Conservation (phyloP, 768 basidiomycete species). For the Amanita pseudoporphyria region DNA sequence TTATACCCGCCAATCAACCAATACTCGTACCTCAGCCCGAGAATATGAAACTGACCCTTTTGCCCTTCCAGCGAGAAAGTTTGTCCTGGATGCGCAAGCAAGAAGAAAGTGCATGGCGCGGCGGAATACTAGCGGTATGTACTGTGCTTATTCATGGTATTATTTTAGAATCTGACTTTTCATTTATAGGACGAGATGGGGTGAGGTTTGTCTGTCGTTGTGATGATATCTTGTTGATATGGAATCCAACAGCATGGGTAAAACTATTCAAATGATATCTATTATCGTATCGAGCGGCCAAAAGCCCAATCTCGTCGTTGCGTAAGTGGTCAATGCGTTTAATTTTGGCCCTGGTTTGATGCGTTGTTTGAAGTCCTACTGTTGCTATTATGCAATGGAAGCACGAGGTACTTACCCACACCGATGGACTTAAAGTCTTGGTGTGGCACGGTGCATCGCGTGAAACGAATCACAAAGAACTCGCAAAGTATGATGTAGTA, state of each 20-base stretch:
- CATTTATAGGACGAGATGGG: conserved; percentile 80
- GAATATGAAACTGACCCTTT: conserved; percentile 73
- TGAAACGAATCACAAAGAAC: conserved; percentile 51
- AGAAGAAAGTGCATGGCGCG: conserved; percentile 78
- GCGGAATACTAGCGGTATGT: conserved; percentile 86
- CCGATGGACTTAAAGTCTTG: conserved; percentile 73
- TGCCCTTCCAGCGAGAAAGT: conserved; percentile 95
- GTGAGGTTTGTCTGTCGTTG: conserved; percentile 29
- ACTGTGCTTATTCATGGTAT: not conserved
- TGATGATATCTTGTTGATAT: not conserved
- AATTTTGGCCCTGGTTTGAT: conserved; percentile 40
- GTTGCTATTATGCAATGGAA: conserved; percentile 76
- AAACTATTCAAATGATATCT: conserved; percentile 95
- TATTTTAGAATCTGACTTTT: not conserved
- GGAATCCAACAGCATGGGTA: conserved; percentile 58
- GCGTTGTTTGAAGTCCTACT: conserved; percentile 29
- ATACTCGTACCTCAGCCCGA: conserved; percentile 68
- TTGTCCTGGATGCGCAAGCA: conserved; percentile 95
- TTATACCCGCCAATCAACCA: conserved; percentile 51
- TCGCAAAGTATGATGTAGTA: conserved; percentile 85
- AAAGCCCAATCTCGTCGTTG: conserved; percentile 87
- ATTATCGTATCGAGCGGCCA: conserved; percentile 70
- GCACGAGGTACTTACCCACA: conserved; percentile 85
- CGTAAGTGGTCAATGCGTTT: conserved; percentile 40
- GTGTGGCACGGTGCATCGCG: conserved; percentile 89